These are phyloP conservation scores for Phaeophleospora eucalypticola DNA, from an alignment of 2,329 filamentous ascomycete genomes.

Conservation along the genomic window DNA sequence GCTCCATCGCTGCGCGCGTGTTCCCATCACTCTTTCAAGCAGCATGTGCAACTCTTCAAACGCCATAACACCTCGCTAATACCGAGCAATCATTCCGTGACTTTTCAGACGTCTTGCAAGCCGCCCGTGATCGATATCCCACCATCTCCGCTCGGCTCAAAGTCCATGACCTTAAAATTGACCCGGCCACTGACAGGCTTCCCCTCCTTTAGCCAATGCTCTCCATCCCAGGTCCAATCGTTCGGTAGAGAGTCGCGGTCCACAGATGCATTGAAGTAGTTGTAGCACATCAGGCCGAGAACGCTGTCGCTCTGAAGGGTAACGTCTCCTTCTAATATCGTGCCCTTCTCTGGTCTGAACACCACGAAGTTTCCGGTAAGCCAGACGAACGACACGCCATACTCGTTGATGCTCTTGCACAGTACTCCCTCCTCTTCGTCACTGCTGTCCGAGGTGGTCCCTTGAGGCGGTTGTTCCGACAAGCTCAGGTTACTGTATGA, in stretches of 20 bases:
- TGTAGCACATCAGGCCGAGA: conserved; percentile 82
- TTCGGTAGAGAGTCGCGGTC: conserved; percentile 69
- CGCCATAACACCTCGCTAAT: too few relatives aligned
- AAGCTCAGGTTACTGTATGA: conserved; percentile 67
- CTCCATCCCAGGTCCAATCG: conserved; percentile 67
- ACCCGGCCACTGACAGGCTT: conserved; percentile 66
- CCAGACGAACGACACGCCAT: conserved; percentile 70
- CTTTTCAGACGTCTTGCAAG: conserved; percentile 3
- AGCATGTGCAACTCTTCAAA: too few relatives aligned
- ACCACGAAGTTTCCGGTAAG: conserved; percentile 13
- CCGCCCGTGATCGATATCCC: conserved; percentile 20
- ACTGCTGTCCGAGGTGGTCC: not conserved
- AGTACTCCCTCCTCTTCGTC: conserved; percentile 31
- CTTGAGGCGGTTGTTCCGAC: conserved; percentile 42
- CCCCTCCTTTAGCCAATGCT: conserved; percentile 68
- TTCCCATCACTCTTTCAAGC: too few relatives aligned
- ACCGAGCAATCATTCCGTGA: too few relatives aligned
- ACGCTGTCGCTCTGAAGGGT: conserved; percentile 87
- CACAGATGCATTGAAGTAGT: conserved; percentile 87
- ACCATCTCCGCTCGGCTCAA: conserved; percentile 59
- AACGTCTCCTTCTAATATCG: conserved; percentile 72
- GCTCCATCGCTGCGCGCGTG: too few relatives aligned
- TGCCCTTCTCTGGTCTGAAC: conserved; percentile 59
- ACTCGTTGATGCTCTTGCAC: conserved; percentile 64
- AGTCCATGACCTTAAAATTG: conserved; percentile 75